Percentiles rank a stretch among this genome's conserved stretches.
Conservation (phyloP, 2,329 filamentous ascomycete genomes). For the Alternaria sp. region DNA sequence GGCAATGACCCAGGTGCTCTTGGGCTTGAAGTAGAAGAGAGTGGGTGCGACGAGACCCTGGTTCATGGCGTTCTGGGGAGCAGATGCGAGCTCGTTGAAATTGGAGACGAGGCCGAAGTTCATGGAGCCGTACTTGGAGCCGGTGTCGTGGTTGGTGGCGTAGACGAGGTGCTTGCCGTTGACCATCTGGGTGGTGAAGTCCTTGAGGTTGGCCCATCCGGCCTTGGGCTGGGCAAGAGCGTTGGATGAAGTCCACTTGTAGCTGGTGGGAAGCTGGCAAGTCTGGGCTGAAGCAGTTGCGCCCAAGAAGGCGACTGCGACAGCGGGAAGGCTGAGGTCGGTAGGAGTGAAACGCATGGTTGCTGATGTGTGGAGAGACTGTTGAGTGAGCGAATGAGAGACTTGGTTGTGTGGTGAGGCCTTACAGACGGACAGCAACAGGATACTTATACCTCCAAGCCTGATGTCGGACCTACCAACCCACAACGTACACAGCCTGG, state of each 20-base stretch:
- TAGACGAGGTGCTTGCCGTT: conserved; percentile 68
- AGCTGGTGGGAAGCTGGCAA: conserved; percentile 62
- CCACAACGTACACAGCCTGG: background rate
- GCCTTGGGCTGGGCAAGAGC: conserved; percentile 59
- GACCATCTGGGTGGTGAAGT: conserved; percentile 64
- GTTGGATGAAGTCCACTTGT: conserved; percentile 61
- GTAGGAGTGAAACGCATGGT: conserved; percentile 13
- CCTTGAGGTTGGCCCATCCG: conserved; percentile 66
- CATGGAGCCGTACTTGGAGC: conserved; percentile 63
- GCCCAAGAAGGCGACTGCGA: conserved; percentile 17
- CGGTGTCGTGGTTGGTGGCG: conserved; percentile 56
- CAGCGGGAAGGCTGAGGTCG: conserved; percentile 9
- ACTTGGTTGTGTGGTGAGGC: background rate
- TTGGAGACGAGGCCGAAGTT: conserved; percentile 62
- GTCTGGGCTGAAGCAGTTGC: conserved; percentile 22
- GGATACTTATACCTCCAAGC: conserved; percentile 9
- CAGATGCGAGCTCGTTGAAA: conserved; percentile 60
- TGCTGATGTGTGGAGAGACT: background rate
- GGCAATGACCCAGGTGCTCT: conserved; percentile 68
- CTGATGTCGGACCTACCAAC: background rate
- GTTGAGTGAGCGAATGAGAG: background rate
- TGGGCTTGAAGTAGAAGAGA: conserved; percentile 68
- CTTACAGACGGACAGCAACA: background rate
- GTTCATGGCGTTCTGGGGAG: conserved; percentile 60
- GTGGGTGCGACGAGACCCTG: conserved; percentile 63